phyloP scores from a whole-genome alignment of 2,329 filamentous ascomycete genomes.

The Camillea tinctor region DNA sequence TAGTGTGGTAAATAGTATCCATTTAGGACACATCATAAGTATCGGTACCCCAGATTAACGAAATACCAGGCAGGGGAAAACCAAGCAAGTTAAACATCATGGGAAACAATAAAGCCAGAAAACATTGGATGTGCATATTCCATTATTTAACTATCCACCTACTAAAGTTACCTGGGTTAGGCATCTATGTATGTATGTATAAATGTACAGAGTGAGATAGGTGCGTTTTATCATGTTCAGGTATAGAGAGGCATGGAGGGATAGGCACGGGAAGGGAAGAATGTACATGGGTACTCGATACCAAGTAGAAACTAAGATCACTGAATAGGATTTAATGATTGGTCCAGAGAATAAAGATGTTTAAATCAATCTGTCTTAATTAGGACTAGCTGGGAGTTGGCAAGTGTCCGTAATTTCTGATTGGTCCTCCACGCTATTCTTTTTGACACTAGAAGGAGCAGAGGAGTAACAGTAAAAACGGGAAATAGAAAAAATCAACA shows the following conservation, averaged over 20 bases:
- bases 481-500: too few relatives aligned
- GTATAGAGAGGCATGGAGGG: too few relatives aligned
- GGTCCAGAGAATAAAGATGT: slow-evolving; percentile 4
- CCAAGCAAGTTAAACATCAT: background rate
- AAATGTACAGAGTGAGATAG: background rate
- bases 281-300: background rate
- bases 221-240: too few relatives aligned
- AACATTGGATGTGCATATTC: background rate
- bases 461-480: too few relatives aligned
- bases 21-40: background rate
- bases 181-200: background rate
- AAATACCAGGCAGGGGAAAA: background rate
- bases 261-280: background rate
- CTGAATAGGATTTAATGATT: slow-evolving; percentile 26
- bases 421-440: background rate
- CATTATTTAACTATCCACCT: background rate
- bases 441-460: background rate
- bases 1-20: background rate
- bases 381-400: background rate
- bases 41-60: background rate
- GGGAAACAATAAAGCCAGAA: background rate
- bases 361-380: background rate
- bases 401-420: background rate
- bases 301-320: slow-evolving; percentile 4
- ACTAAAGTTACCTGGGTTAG: background rate